A percentile compares a stretch with the other conserved stretches of the same genome.
These are phyloP conservation scores for Physcomitrium patens DNA, from an alignment of 225 moss, liverwort and hornwort genomes.

Conservation along the genomic window DNA sequence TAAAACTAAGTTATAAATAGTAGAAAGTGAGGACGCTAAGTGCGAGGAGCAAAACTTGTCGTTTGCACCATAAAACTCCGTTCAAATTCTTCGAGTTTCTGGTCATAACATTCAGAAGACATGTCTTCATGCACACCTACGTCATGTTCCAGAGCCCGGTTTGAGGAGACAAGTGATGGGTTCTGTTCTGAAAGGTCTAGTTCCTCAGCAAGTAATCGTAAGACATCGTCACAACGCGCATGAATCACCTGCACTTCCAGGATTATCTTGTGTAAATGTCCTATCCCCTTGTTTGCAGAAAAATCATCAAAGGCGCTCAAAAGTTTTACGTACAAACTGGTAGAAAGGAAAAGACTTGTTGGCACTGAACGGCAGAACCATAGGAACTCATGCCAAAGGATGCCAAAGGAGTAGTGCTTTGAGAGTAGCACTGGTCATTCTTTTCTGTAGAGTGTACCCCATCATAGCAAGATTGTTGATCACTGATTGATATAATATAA, in stretches of 20 bases:
- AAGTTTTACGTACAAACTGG: no score
- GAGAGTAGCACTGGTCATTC: not conserved
- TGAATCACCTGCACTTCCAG: slow-evolving; percentile 69
- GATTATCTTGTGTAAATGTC: not conserved
- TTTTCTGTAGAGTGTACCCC: no score
- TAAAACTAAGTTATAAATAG: slow-evolving; percentile 33
- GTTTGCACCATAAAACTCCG: slow-evolving; percentile 57
- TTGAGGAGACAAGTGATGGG: slow-evolving; percentile 1
- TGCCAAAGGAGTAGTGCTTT: not conserved
- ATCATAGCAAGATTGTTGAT: no score
- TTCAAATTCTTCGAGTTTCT: slow-evolving; percentile 53
- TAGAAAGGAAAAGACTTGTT: no score
- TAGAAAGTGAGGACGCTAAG: slow-evolving; percentile 37
- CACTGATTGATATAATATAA: no score
- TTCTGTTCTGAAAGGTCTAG: slow-evolving; percentile 34
- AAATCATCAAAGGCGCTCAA: no score
- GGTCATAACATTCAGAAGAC: slow-evolving; percentile 26
- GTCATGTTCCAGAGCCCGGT: slow-evolving; percentile 21
- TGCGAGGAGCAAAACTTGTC: slow-evolving; percentile 36
- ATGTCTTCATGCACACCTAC: slow-evolving; percentile 15
- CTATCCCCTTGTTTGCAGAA: not conserved
- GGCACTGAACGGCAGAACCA: no score
- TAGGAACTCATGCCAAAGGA: not conserved
- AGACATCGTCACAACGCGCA: slow-evolving; percentile 85
- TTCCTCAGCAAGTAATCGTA: slow-evolving; percentile 78